A percentile compares a stretch with the other conserved stretches of the same genome.
Conservation (phyloP, 768 basidiomycete species). For the Termitomyces sp. region DNA sequence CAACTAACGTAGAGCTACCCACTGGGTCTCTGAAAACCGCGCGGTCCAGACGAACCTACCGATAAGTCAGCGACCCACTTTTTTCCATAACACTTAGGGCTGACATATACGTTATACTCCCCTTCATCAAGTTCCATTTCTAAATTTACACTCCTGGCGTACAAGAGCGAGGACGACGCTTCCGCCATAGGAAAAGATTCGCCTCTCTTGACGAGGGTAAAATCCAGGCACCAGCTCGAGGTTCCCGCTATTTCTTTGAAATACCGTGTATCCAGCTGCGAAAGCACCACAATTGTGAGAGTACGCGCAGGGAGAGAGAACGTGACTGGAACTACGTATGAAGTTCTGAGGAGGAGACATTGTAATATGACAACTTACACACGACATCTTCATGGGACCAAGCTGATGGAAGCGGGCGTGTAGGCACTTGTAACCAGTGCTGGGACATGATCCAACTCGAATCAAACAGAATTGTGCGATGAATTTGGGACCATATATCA, state of each 20-base stretch:
- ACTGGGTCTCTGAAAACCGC: conserved; percentile 18
- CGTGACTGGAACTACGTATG: conserved; percentile 28
- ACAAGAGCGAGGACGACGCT: conserved; percentile 30
- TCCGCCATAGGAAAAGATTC: conserved; percentile 32
- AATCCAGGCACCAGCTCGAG: conserved; percentile 44
- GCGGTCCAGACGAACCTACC: conserved; percentile 29
- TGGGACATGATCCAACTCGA: conserved; percentile 45
- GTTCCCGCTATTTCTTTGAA: conserved; percentile 41
- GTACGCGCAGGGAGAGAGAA: conserved; percentile 37
- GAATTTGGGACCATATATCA: conserved; percentile 40
- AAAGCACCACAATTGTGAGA: conserved; percentile 44
- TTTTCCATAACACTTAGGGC: conserved; percentile 3
- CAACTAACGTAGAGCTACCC: background rate
- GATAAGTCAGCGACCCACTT: background rate
- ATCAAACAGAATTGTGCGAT: conserved; percentile 46
- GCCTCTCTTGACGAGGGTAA: conserved; percentile 44
- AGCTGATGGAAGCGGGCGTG: conserved; percentile 38
- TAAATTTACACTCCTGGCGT: conserved; percentile 35
- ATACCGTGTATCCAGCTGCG: conserved; percentile 46
- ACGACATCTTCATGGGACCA: conserved; percentile 53
- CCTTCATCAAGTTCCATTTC: conserved; percentile 38
- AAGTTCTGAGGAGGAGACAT: background rate
- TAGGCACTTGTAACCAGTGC: conserved; percentile 42
- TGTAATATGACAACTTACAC: conserved; percentile 29
- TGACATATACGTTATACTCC: conserved; percentile 40